Percentiles rank a stretch among this genome's conserved stretches.
Evolutionary conservation across 129 eudicot species (phyloP).

Genomic region (Saussurea involucrata): DNA sequence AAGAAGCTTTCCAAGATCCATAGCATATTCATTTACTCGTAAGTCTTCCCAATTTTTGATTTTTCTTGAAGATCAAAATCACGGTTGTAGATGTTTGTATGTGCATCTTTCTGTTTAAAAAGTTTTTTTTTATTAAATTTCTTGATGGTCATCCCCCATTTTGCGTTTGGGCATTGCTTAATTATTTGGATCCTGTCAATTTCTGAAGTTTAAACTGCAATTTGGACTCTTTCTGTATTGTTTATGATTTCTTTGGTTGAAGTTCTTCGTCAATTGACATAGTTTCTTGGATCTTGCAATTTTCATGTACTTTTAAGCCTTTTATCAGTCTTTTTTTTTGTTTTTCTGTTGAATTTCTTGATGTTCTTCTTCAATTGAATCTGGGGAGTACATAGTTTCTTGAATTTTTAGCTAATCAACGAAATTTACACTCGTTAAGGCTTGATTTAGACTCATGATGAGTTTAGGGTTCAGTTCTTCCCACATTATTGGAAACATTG

Average conservation of each 20-base stretch:
- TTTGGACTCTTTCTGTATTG: not conserved
- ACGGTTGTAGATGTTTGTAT: conserved; percentile 1
- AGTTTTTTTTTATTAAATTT: not conserved
- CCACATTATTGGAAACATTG: conserved; percentile 6
- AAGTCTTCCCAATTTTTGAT: conserved; percentile 14
- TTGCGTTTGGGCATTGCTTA: conserved; percentile 23
- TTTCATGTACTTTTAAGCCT: conserved; percentile 1
- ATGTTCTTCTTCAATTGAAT: not conserved
- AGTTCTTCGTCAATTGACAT: conserved; percentile 4
- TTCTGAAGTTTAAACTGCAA: not conserved
- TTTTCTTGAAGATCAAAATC: not conserved
- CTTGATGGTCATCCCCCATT: not conserved
- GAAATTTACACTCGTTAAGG: not conserved
- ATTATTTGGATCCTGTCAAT: conserved; percentile 18
- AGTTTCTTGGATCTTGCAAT: conserved; percentile 18
- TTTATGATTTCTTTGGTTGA: conserved; percentile 1
- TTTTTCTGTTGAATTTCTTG: not conserved
- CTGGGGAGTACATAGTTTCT: conserved; percentile 7
- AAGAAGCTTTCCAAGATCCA: conserved; percentile 41
- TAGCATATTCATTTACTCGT: conserved; percentile 35
- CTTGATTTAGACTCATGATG: conserved; percentile 14
- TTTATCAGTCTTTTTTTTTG: not conserved
- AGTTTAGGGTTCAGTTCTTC: conserved; percentile 1
- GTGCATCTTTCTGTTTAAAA: conserved; percentile 9
- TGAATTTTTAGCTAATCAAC: conserved; percentile 2